phyloP scores from a whole-genome alignment of 805 yeast genomes.

The Torulaspora maleeae region DNA sequence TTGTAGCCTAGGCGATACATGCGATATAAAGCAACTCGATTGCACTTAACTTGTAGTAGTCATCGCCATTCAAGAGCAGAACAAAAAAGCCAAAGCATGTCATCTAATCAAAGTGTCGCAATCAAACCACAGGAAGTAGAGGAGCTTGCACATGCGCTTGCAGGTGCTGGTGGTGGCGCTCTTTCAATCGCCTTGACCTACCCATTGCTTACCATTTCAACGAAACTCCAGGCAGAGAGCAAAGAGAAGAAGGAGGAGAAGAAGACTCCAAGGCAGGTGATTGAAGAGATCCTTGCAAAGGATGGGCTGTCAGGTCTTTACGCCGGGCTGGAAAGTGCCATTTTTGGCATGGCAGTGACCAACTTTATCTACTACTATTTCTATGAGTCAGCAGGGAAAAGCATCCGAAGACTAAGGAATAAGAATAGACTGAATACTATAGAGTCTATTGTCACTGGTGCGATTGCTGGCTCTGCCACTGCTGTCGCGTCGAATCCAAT shows the following conservation, averaged over 20 bases:
- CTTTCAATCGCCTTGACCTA: constrained; percentile 82
- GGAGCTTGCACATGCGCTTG: constrained; percentile 74
- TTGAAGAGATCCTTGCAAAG: constrained; percentile 45
- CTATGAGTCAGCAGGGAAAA: constrained; percentile 64
- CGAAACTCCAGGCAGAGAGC: constrained; percentile 66
- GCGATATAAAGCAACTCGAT: constrained; percentile 3
- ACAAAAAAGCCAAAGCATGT: constrained; percentile 1
- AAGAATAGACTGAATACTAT: constrained; percentile 47
- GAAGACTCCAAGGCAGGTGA: constrained; percentile 36
- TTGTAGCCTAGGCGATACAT: background rate
- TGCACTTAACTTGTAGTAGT: background rate
- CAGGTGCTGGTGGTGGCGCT: constrained; percentile 94
- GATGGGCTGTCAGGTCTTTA: constrained; percentile 70
- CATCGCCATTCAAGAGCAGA: background rate
- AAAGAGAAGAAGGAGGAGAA: constrained; percentile 16
- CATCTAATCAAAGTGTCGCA: constrained; percentile 10
- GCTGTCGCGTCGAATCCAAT: constrained; percentile 80
- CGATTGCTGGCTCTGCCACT: constrained; percentile 83
- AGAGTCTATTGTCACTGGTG: constrained; percentile 73
- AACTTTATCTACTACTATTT: constrained; percentile 88
- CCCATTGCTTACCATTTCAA: constrained; percentile 81
- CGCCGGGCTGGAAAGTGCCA: constrained; percentile 82
- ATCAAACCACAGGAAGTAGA: constrained; percentile 32
- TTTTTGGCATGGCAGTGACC: constrained; percentile 79
- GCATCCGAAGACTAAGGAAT: constrained; percentile 33